Evolutionary conservation across 2,329 filamentous ascomycete genomes (phyloP).

Genomic region (Botrytis hyacinthi): DNA sequence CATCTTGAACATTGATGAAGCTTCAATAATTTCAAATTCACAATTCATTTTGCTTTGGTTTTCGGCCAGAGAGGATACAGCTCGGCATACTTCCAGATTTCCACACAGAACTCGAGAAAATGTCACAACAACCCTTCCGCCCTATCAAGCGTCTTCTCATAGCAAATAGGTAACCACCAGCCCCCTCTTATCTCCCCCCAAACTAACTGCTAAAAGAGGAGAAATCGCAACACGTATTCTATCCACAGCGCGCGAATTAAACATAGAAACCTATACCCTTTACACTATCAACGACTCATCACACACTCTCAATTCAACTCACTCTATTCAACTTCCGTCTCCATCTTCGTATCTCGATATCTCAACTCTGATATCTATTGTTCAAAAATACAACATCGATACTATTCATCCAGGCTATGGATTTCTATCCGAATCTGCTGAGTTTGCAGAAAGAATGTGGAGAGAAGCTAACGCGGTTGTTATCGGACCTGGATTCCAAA

Average conservation of each 20-base stretch:
- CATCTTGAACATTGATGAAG: background rate
- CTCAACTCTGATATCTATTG: slow-evolving; percentile 47
- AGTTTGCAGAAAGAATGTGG: slow-evolving; percentile 64
- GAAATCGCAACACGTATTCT: slow-evolving; percentile 64
- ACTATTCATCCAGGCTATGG: slow-evolving; percentile 73
- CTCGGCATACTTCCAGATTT: background rate
- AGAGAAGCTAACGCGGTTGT: slow-evolving; percentile 66
- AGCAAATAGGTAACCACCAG: slow-evolving; percentile 47
- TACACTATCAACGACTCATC: slow-evolving; percentile 55
- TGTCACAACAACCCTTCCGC: slow-evolving; percentile 12
- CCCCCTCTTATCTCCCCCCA: background rate
- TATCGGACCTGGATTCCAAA: slow-evolving; percentile 59
- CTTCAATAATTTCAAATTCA: background rate
- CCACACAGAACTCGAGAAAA: background rate
- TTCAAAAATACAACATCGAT: slow-evolving; percentile 51
- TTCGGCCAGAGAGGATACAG: background rate
- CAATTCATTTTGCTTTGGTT: background rate
- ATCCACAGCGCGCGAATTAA: slow-evolving; percentile 57
- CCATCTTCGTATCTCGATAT: slow-evolving; percentile 54
- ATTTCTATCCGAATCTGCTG: slow-evolving; percentile 66
- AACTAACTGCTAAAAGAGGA: slow-evolving; percentile 45
- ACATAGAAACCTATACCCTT: slow-evolving; percentile 54
- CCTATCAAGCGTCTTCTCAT: slow-evolving; percentile 52
- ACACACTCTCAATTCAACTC: slow-evolving; percentile 51
- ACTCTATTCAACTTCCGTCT: slow-evolving; percentile 51